Percentiles rank a stretch among this genome's conserved stretches.
Evolutionary conservation across 2,329 filamentous ascomycete species (phyloP).

Genomic region (Pseudogymnoascus verrucosus): DNA sequence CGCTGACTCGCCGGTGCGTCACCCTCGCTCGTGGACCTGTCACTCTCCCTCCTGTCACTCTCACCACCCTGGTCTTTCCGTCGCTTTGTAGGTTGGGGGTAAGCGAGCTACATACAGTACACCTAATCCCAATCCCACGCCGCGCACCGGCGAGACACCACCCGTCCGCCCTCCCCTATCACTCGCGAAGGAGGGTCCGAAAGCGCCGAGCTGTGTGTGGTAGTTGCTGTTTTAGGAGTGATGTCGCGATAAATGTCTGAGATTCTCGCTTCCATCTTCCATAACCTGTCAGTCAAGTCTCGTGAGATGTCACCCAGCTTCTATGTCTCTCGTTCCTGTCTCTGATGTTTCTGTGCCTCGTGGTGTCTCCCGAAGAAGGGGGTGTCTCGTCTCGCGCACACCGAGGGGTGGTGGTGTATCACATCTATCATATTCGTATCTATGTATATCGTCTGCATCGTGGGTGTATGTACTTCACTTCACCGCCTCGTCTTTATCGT

Average conservation of each 20-base stretch:
- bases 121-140: too few relatives aligned
- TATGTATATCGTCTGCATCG: neutral
- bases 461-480: neutral
- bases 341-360: neutral
- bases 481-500: neutral
- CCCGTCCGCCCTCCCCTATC: too few relatives aligned
- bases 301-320: neutral
- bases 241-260: neutral
- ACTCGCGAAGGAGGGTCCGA: too few relatives aligned
- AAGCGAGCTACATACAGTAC: too few relatives aligned
- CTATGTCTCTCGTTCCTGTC: too few relatives aligned
- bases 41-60: neutral
- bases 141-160: too few relatives aligned
- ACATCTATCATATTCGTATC: neutral
- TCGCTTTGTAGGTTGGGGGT: too few relatives aligned
- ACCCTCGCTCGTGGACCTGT: neutral
- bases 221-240: neutral
- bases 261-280: neutral
- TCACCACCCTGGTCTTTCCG: neutral
- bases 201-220: too few relatives aligned
- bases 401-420: neutral
- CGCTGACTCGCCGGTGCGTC: neutral
- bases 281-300: neutral
- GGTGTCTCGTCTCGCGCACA: neutral
- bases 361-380: neutral